phyloP scores from a whole-genome alignment of 352 stramenopile genomes.

The Phytophthora lateralis region DNA sequence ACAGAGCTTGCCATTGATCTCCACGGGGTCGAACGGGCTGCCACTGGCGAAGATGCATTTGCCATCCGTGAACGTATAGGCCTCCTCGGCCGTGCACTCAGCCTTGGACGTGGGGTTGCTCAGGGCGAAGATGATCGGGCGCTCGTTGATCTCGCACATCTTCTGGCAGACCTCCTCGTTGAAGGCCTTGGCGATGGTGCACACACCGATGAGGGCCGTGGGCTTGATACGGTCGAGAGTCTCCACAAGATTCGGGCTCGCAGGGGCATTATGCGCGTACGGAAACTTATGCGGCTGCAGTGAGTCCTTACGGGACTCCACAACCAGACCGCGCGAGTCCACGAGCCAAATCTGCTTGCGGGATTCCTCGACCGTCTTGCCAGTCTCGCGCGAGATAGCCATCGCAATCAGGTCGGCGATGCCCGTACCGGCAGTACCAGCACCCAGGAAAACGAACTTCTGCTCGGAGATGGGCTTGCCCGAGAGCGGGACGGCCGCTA shows the following conservation, averaged over 20 bases:
- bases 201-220: slow-evolving; percentile 95
- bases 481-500: slow-evolving; percentile 74
- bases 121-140: slow-evolving; percentile 97
- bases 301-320: slow-evolving; percentile 69
- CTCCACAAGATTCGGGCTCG: slow-evolving; percentile 69
- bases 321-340: slow-evolving; percentile 91
- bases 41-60: slow-evolving; percentile 96
- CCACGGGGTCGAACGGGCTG: slow-evolving; percentile 95
- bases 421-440: slow-evolving; percentile 94
- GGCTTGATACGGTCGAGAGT: slow-evolving; percentile 90
- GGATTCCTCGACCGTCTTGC: slow-evolving; percentile 87
- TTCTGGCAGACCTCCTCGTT: slow-evolving; percentile 86
- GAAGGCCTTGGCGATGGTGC: slow-evolving; percentile 92
- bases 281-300: slow-evolving; percentile 91
- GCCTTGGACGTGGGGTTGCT: slow-evolving; percentile 97
- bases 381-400: slow-evolving; percentile 90
- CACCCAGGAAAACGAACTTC: slow-evolving; percentile 95
- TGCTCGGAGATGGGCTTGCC: slow-evolving; percentile 90
- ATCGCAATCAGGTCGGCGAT: slow-evolving; percentile 94
- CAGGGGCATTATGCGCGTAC: slow-evolving; percentile 83
- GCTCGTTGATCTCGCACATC: slow-evolving; percentile 88
- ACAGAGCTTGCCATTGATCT: slow-evolving; percentile 86
- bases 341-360: slow-evolving; percentile 93
- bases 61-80: slow-evolving; percentile 96
- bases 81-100: slow-evolving; percentile 97